These are phyloP conservation scores for Cucurbita moschata DNA, from an alignment of 306 rosid species.

Conservation along the genomic window DNA sequence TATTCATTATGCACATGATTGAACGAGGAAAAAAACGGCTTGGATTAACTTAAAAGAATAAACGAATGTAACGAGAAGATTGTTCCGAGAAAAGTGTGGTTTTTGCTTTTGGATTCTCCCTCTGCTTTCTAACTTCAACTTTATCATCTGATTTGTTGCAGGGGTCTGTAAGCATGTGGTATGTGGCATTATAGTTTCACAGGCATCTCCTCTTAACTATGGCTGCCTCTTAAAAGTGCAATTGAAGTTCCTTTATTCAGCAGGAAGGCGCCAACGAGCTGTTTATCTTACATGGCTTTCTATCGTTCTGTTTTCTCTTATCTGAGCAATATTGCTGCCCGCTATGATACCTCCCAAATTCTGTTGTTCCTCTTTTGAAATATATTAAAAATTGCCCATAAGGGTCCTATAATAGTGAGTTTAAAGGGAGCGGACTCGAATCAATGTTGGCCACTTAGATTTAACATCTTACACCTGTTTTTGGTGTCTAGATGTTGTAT, in stretches of 20 bases:
- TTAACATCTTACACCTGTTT: too few species aligned
- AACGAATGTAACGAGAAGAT: neutral
- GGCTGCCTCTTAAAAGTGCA: neutral
- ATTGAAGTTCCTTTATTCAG: neutral
- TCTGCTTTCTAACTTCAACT: neutral
- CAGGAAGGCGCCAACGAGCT: neutral
- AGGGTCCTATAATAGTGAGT: too few species aligned
- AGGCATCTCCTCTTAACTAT: neutral
- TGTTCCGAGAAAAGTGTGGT: neutral
- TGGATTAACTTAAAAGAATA: neutral
- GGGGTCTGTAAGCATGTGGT: neutral
- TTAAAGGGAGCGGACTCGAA: too few species aligned
- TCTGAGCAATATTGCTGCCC: neutral
- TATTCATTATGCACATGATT: neutral
- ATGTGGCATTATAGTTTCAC: neutral
- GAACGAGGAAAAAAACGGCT: neutral
- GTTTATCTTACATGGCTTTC: neutral
- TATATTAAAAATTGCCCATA: too few species aligned
- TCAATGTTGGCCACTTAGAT: too few species aligned
- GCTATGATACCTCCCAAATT: neutral
- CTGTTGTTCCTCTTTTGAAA: neutral
- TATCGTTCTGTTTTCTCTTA: neutral
- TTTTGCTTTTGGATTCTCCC: neutral
- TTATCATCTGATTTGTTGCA: neutral
- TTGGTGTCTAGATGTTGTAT: too few species aligned